A percentile compares a stretch with the other conserved stretches of the same genome.
These are phyloP conservation scores for Colletotrichum sublineola DNA, from an alignment of 2,329 filamentous ascomycete genomes.

Conservation along the genomic window DNA sequence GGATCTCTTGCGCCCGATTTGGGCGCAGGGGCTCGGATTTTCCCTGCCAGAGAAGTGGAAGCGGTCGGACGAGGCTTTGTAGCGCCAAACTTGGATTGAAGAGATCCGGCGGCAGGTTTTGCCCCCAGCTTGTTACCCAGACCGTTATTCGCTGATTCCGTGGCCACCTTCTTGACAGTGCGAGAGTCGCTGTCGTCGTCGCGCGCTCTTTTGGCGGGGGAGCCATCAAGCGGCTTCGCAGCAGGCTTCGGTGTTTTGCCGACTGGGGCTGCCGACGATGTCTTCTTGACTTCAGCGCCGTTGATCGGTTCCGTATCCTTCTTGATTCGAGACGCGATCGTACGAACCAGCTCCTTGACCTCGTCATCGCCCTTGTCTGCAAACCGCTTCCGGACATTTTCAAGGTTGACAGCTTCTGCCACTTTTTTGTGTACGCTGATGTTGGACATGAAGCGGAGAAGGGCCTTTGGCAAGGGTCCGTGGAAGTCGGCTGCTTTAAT, in stretches of 20 bases:
- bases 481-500: slow-evolving; percentile 66
- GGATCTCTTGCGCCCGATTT: slow-evolving; percentile 50
- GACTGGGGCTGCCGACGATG: slow-evolving; percentile 28
- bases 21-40: slow-evolving; percentile 56
- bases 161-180: slow-evolving; percentile 58
- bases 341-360: slow-evolving; percentile 71
- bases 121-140: slow-evolving; percentile 57
- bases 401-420: slow-evolving; percentile 74
- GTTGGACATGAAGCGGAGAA: slow-evolving; percentile 71
- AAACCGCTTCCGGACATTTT: slow-evolving; percentile 73
- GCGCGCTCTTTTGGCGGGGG: slow-evolving; percentile 53
- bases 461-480: slow-evolving; percentile 66
- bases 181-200: slow-evolving; percentile 58
- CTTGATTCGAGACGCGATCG: slow-evolving; percentile 64
- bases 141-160: slow-evolving; percentile 54
- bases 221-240: slow-evolving; percentile 49
- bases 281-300: slow-evolving; percentile 45
- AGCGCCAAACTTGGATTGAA: slow-evolving; percentile 47
- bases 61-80: slow-evolving; percentile 47
- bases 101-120: slow-evolving; percentile 49
- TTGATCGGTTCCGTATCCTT: slow-evolving; percentile 51
- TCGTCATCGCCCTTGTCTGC: slow-evolving; percentile 75
- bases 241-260: slow-evolving; percentile 49
- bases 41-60: slow-evolving; percentile 62
- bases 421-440: slow-evolving; percentile 74